Evolutionary conservation across 2,329 filamentous ascomycete species (phyloP).

Genomic region (Exophiala alcalophila): DNA sequence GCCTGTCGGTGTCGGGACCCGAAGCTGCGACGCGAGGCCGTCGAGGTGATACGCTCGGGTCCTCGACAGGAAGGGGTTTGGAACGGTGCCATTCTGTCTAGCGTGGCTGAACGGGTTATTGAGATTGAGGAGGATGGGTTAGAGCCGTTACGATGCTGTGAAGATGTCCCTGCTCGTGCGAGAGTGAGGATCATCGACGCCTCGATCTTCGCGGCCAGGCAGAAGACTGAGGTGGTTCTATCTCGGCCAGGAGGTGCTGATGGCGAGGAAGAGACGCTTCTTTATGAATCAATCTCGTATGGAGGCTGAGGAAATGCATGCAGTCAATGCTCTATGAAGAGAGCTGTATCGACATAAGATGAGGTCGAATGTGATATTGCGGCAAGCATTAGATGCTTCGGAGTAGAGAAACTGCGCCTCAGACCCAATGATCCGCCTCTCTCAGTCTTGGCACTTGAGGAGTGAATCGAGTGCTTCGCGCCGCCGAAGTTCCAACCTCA

Average conservation of each 20-base stretch:
- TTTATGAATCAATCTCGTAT: neutral
- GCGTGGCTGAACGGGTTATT: constrained; percentile 32
- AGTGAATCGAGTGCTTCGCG: too few relatives aligned
- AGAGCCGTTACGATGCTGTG: neutral
- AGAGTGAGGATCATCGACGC: constrained; percentile 5
- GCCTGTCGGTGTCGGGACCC: constrained; percentile 37
- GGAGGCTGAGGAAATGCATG: constrained; percentile 1
- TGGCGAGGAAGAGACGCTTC: neutral
- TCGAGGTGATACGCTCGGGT: constrained; percentile 31
- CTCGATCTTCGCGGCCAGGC: neutral
- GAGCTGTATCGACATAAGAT: too few relatives aligned
- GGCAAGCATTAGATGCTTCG: too few relatives aligned
- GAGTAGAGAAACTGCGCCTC: too few relatives aligned
- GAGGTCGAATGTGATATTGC: too few relatives aligned
- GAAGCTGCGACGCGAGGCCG: constrained; percentile 32
- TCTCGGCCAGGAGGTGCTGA: neutral
- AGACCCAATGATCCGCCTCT: too few relatives aligned
- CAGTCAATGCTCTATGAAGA: too few relatives aligned
- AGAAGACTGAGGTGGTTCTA: neutral
- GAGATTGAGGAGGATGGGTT: constrained; percentile 33
- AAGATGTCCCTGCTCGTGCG: neutral
- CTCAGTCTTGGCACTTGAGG: too few relatives aligned
- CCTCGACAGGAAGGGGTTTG: constrained; percentile 35
- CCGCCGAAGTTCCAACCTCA: too few relatives aligned
- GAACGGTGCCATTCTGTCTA: constrained; percentile 24